Evolutionary conservation across 75 land plant species (phyloP).

Genomic region (Larix kaempferi): DNA sequence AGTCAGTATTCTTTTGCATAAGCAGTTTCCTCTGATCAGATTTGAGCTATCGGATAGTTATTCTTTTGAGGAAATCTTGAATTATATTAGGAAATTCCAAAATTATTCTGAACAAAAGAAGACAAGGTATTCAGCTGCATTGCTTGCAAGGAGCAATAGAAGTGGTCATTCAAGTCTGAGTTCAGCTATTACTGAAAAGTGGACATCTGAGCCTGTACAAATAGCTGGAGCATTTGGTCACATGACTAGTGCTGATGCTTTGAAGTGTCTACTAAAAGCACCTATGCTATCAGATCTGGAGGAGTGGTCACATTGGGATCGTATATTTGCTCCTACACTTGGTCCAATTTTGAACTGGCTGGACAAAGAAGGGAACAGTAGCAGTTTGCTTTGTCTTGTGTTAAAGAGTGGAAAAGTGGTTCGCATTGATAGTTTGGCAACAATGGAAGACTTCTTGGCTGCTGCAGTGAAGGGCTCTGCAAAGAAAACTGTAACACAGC

Average conservation of each 20-base stretch:
- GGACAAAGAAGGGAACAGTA: constrained; percentile 33
- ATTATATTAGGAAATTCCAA: constrained; percentile 15
- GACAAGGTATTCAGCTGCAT: constrained; percentile 41
- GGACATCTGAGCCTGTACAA: neutral
- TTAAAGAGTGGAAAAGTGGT: constrained; percentile 18
- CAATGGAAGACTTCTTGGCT: constrained; percentile 53
- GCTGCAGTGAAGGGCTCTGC: constrained; percentile 48
- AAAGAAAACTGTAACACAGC: constrained; percentile 32
- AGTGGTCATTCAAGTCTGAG: neutral
- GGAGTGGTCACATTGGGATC: constrained; percentile 83
- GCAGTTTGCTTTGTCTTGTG: constrained; percentile 46
- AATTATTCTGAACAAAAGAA: constrained; percentile 17
- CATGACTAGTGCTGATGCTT: constrained; percentile 54
- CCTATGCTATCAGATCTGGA: constrained; percentile 74
- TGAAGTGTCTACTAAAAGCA: constrained; percentile 54
- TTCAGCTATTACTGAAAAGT: neutral
- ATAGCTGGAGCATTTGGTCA: constrained; percentile 28
- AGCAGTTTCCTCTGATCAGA: constrained; percentile 52
- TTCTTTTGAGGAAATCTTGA: constrained; percentile 18
- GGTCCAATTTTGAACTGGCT: constrained; percentile 78
- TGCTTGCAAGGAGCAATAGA: constrained; percentile 17
- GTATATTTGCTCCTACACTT: constrained; percentile 67
- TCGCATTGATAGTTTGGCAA: constrained; percentile 14
- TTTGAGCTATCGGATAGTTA: constrained; percentile 35
- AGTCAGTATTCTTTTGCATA: constrained; percentile 30